Conservation (phyloP, 73 alveolate species). For the Effrenium voratum region DNA sequence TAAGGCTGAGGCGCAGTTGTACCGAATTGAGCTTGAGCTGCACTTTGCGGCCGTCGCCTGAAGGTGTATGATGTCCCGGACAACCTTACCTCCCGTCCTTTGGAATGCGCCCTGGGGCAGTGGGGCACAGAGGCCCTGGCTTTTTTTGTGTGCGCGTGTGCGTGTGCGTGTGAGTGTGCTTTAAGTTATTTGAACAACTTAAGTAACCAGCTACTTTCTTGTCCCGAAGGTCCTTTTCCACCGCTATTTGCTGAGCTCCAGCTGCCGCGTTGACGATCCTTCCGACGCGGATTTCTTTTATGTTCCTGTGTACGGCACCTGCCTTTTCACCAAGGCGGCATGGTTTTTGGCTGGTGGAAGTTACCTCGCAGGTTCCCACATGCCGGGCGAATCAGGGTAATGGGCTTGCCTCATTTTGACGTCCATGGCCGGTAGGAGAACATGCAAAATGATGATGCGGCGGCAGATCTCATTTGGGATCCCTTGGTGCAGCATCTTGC, state of each 20-base stretch:
- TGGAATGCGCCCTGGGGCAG: conserved; percentile 88
- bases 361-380: background rate
- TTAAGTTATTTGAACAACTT: background rate
- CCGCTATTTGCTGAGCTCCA: conserved; percentile 41
- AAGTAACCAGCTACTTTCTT: background rate
- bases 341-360: background rate
- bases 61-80: conserved; percentile 76
- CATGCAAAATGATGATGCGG: conserved; percentile 64
- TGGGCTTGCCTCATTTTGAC: background rate
- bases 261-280: conserved; percentile 57
- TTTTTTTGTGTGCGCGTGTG: background rate
- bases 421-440: background rate
- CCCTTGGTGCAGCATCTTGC: conserved; percentile 38
- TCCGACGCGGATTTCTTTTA: conserved; percentile 47
- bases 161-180: background rate
- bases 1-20: background rate
- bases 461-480: conserved; percentile 44
- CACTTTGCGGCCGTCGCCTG: too few relatives aligned
- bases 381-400: background rate
- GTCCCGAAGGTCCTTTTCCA: conserved; percentile 60
- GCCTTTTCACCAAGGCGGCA: conserved; percentile 42
- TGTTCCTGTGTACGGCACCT: conserved; percentile 83
- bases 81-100: background rate
- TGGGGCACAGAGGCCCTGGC: conserved; percentile 94
- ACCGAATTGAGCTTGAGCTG: background rate